Evolutionary conservation across 1,284 basidiomycete species (phyloP), one percentile per base, ranked within the genome.

Genomic region (Ustilago cynodontis): DNA sequence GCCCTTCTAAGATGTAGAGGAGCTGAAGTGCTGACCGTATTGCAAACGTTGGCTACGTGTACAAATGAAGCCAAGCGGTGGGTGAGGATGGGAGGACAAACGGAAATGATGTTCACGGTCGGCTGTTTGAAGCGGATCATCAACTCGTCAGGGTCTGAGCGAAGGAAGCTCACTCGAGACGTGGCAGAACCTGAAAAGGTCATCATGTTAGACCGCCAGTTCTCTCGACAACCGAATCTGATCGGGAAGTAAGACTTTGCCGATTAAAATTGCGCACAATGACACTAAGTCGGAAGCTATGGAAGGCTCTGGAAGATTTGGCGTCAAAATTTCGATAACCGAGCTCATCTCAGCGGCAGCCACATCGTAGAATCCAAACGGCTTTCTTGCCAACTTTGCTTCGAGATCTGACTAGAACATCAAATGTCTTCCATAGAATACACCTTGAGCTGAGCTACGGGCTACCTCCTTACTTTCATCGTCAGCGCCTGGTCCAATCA

Each of bases 31-130:
- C 29, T 14, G 4, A 13, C 22, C 22, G 5, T 22, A 22, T 26
- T 26, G 22, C 47, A 28, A 16, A 50, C 28, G 41, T 43, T 20
- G 50, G 18, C 50, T 52, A 52, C 50, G 50, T 43, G 41, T 43
- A 18, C 41, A 43, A 43, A 43, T 43, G 41, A 43, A 43, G 41
- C n/a, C 41, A 20, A 20, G 41, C 14, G 7, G 41, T 43, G 41
- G 41, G 41, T 20, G 41, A 43, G 35, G 35, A 37, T 37, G 35
- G 35, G 14, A 37, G 14, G 14, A 37, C 35, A 37, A 37, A 37
- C 14, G 35, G 35, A 14, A 37, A 10, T 16, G 18, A 20, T 5
- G 41, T 43, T n/a, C 11, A 43, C 7, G 7, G 41, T 1, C 41
- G 2, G 14, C 41, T 20, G 3, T 43, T 43, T 7, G 20, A n/a